These are phyloP conservation scores for Postia placenta DNA, from an alignment of 768 basidiomycete species.

Conservation along the genomic window DNA sequence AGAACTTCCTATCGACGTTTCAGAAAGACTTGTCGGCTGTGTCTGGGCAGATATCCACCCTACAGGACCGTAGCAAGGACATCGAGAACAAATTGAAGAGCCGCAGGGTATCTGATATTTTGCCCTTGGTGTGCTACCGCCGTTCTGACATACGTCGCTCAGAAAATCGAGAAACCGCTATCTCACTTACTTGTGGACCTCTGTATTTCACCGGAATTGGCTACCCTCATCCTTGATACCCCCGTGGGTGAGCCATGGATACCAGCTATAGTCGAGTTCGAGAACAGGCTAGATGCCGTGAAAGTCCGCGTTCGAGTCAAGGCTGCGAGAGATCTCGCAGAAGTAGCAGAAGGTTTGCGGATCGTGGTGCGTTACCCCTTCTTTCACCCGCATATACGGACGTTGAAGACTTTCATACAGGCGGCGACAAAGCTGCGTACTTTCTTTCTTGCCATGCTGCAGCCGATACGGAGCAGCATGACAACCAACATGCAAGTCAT, in stretches of 20 bases:
- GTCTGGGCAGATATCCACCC: constrained; percentile 92
- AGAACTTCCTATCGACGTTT: constrained; percentile 90
- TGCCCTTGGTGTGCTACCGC: no score
- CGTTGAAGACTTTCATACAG: no score
- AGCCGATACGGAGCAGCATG: constrained; percentile 76
- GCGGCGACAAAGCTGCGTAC: constrained; percentile 83
- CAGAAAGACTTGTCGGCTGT: constrained; percentile 92
- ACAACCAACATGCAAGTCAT: constrained; percentile 91
- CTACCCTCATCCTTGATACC: constrained; percentile 75
- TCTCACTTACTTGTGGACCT: constrained; percentile 76
- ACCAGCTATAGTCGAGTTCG: constrained; percentile 71
- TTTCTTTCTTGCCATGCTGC: constrained; percentile 80
- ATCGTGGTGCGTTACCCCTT: constrained; percentile 73
- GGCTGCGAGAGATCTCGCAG: constrained; percentile 76
- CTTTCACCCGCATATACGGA: no score
- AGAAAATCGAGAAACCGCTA: constrained; percentile 89
- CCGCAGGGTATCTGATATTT: constrained; percentile 55
- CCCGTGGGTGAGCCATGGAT: constrained; percentile 90
- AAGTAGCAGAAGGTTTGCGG: constrained; percentile 81
- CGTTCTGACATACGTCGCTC: no score
- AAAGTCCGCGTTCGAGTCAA: constrained; percentile 77
- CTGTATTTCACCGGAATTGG: constrained; percentile 74
- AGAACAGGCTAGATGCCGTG: constrained; percentile 61
- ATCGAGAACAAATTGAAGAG: constrained; percentile 85
- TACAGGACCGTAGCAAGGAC: constrained; percentile 85